Base-by-base conservation (phyloP, 2,329 filamentous ascomycete species). In the Neonectria hederae region DNA sequence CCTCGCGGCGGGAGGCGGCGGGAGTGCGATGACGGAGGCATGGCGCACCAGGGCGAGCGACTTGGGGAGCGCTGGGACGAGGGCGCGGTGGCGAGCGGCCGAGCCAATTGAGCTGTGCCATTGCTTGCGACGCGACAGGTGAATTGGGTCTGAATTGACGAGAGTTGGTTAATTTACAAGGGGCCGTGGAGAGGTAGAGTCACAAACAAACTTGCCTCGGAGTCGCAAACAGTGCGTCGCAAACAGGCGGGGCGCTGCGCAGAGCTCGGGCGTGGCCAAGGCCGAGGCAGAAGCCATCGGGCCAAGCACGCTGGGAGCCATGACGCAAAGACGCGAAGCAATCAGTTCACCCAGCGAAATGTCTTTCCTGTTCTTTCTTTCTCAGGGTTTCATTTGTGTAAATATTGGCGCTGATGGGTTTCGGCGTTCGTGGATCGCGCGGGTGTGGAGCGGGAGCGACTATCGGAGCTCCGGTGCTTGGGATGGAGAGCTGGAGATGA, bases 41-140 rank as follows among this genome's bases (percentile, higher is more conserved):
- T 80, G 76, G 28, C 79, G 81, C 58, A 81, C 76, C 38, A 81
- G 72, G 53, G 80, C 76, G 17, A 82, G 71, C 32, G 79, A 69
- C 60, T 73, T 78, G 17, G 71, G 61, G 30, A 73, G 59, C 40
- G 71, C 73, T 19, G 74, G 68, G 17, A 76, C 73, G 21, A 74
- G 65, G 62, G 73, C 73, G 43, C 67, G 71, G 49, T 72, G 74
- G 59, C 74, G 74, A 54, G 73, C 65, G 19, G 65, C 63, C 32
- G 74, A 68, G 26, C 70, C 66, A 21, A 72, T 60, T 21, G 79
- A 78, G 66, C 74, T 77, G 66, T 82, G 78, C 80, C 81, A 83
- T 66, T 80, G 76, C 56, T 66, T 71, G 45, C 76, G 76, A 43
- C 75, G 75, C 35, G 69, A 64, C 30, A 69, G 63, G 28, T 72